Conservation (phyloP, 208 protist genomes). For the Tritrichomonas foetus region DNA sequence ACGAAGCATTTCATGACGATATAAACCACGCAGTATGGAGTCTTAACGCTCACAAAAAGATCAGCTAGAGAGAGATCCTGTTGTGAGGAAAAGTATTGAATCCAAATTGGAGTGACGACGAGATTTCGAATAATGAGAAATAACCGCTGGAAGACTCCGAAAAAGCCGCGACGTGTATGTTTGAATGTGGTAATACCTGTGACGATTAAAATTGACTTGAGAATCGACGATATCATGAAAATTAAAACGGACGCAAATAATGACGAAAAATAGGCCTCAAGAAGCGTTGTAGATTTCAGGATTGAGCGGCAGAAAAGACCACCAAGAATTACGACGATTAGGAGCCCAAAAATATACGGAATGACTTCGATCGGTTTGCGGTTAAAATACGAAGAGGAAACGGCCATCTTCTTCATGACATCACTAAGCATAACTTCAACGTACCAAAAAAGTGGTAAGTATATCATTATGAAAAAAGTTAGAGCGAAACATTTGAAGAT, state of each 20-base stretch:
- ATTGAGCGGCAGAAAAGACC: not conserved
- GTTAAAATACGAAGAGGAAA: not conserved
- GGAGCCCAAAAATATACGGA: not conserved
- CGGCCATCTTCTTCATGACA: slow-evolving; percentile 25
- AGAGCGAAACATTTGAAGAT: too few species aligned
- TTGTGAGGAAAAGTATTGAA: not conserved
- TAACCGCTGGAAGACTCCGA: not conserved
- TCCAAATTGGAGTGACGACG: not conserved
- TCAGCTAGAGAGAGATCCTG: not conserved
- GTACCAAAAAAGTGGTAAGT: too few species aligned
- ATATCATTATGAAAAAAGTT: too few species aligned
- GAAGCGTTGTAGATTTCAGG: not conserved
- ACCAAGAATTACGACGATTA: not conserved
- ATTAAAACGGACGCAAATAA: not conserved
- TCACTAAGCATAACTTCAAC: not conserved
- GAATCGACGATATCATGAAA: not conserved
- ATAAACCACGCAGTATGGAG: not conserved
- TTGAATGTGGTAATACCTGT: not conserved
- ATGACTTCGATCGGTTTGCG: not conserved
- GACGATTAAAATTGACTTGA: not conserved
- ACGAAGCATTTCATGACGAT: not conserved
- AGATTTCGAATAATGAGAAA: not conserved
- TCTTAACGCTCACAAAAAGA: not conserved
- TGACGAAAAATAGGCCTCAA: not conserved
- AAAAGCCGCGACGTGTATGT: not conserved